phyloP scores from a whole-genome alignment of 2,329 filamentous ascomycete genomes.

The Aspergillus novofumigatus region DNA sequence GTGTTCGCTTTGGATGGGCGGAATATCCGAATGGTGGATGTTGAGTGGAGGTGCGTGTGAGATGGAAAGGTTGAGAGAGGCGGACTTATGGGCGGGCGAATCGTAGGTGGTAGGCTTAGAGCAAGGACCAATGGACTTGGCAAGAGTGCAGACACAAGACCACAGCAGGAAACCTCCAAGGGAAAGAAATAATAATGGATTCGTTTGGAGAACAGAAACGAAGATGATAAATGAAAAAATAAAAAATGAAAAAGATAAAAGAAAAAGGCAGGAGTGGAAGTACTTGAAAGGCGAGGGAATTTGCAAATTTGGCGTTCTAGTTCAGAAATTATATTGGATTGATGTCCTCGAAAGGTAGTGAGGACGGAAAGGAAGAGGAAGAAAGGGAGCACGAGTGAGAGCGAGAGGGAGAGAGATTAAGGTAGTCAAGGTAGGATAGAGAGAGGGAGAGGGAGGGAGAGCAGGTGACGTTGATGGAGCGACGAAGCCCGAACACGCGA shows the following conservation, averaged over 20 bases:
- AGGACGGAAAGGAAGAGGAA: conserved; percentile 17
- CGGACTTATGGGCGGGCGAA: conserved; percentile 21
- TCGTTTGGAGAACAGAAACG: conserved; percentile 1
- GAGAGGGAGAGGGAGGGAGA: conserved; percentile 10
- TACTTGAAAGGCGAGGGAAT: too few species aligned
- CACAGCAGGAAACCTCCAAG: conserved; percentile 10
- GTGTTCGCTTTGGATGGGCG: conserved; percentile 30
- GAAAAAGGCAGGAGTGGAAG: background rate
- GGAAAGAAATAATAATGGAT: background rate
- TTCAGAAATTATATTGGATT: conserved; percentile 4
- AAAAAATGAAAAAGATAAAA: conserved; percentile 2
- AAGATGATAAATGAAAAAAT: conserved; percentile 5
- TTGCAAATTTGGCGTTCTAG: background rate
- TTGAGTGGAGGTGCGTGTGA: conserved; percentile 28
- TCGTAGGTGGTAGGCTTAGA: conserved; percentile 21
- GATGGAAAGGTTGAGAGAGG: conserved; percentile 31
- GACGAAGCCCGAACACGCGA: conserved; percentile 29
- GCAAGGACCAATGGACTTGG: conserved; percentile 21
- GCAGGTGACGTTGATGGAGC: conserved; percentile 32
- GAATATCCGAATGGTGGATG: conserved; percentile 32
- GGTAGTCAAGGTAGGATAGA: conserved; percentile 10
- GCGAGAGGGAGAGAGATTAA: conserved; percentile 16
- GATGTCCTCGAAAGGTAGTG: conserved; percentile 9
- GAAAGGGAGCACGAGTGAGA: conserved; percentile 12
- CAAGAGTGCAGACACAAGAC: conserved; percentile 29